Conservation (phyloP, 352 stramenopile species). For the Pythium angustatum region DNA sequence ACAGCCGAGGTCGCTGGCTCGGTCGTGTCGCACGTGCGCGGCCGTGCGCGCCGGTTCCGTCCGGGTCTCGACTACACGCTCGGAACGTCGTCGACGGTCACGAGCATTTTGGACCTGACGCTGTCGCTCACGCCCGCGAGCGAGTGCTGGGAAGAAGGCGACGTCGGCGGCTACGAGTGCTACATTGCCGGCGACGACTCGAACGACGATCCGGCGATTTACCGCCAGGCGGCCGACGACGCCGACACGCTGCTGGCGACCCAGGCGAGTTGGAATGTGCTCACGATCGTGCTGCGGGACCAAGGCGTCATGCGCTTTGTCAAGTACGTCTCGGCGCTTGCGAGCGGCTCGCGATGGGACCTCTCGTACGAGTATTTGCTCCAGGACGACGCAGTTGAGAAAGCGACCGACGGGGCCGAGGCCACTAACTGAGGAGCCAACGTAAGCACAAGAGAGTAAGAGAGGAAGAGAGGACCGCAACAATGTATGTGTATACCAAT, state of each 20-base stretch:
- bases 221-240: constrained; percentile 52
- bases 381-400: constrained; percentile 2
- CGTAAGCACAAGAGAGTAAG: not conserved
- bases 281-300: constrained; percentile 91
- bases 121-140: constrained; percentile 41
- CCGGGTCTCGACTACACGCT: constrained; percentile 92
- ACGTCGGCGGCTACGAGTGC: constrained; percentile 84
- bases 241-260: constrained; percentile 86
- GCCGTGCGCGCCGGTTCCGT: constrained; percentile 79
- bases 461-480: too few relatives aligned
- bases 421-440: too few relatives aligned
- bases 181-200: constrained; percentile 85
- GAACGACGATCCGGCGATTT: constrained; percentile 63
- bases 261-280: constrained; percentile 84
- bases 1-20: constrained; percentile 51
- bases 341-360: constrained; percentile 87
- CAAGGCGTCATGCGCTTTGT: constrained; percentile 90
- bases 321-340: constrained; percentile 89
- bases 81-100: constrained; percentile 47
- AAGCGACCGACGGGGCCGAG: not conserved
- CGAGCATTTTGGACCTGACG: constrained; percentile 49
- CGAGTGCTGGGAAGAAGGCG: constrained; percentile 34
- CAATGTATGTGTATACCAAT: too few relatives aligned
- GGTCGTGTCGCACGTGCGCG: constrained; percentile 39
- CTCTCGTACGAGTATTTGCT: constrained; percentile 57